Evolutionary conservation across 495 filamentous ascomycete species (phyloP).

Genomic region (Penicillium steckii): DNA sequence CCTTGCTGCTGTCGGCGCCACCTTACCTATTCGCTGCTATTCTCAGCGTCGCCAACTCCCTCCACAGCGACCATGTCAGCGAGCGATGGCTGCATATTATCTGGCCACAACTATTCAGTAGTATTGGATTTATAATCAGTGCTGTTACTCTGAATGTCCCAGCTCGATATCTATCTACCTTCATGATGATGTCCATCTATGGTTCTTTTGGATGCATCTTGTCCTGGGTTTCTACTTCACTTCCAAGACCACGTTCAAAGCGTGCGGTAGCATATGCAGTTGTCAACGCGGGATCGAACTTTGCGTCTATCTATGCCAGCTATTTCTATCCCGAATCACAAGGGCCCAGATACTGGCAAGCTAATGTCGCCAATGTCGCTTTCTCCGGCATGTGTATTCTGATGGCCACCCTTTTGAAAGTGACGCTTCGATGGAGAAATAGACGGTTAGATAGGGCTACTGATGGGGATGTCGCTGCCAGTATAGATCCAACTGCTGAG

Average conservation of each 20-base stretch:
- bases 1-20: slow-evolving; percentile 42
- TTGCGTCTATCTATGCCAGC: slow-evolving; percentile 40
- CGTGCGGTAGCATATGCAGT: slow-evolving; percentile 43
- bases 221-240: slow-evolving; percentile 43
- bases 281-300: slow-evolving; percentile 39
- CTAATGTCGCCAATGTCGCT: slow-evolving; percentile 14
- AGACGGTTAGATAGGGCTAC: slow-evolving; percentile 5
- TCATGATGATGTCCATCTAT: slow-evolving; percentile 45
- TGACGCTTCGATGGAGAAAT: slow-evolving; percentile 5
- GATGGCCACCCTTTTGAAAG: slow-evolving; percentile 11
- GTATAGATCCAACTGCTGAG: slow-evolving; percentile 1
- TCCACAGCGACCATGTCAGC: slow-evolving; percentile 31
- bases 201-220: slow-evolving; percentile 38
- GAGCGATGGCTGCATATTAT: slow-evolving; percentile 43
- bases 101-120: slow-evolving; percentile 37
- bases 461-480: slow-evolving; percentile 1
- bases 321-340: slow-evolving; percentile 34
- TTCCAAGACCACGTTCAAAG: slow-evolving; percentile 44
- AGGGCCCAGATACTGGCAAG: slow-evolving; percentile 14
- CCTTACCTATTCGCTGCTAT: slow-evolving; percentile 45
- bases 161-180: slow-evolving; percentile 40
- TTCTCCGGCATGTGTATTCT: slow-evolving; percentile 10
- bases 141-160: slow-evolving; percentile 35
- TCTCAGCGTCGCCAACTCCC: slow-evolving; percentile 31
- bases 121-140: slow-evolving; percentile 39